Evolutionary conservation across 1,284 basidiomycete genomes (phyloP), one percentile per base, ranked within the genome.

Genomic region (Polyporus tsugae): DNA sequence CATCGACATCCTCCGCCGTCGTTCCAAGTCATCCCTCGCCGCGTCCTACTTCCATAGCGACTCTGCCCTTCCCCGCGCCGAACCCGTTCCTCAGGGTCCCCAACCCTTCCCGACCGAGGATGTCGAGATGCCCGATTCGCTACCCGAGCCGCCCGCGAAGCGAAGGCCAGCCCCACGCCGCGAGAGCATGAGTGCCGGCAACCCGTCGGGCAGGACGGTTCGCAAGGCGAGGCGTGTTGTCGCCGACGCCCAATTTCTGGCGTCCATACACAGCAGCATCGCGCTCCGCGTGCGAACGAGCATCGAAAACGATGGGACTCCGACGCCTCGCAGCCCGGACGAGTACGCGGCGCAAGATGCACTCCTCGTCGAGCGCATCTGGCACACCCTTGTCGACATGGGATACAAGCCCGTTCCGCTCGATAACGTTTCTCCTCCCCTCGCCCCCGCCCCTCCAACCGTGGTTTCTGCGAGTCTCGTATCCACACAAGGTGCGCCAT

Each of bases 241-340:
- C 1, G 78, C 77, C 19, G 83, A 85, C 61, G 72, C 82, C 22
- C 79, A 79, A 68, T 84, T 84, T 76, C 74, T 80, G 60, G 82
- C 80, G 1, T 76, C 82, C 7, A 73, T 85, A 55, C 82, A 83
- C 68, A 77, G 81, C 64, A 85, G 81, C 63, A 78, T 85, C 67
- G 65, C 75, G 19, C 68, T 73, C 25, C 70, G 73, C 41, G 72
- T 78, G 22, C 71, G 65, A 4, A 33, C 64, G 59, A 67, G 69
- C 15, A 52, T 63, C 19, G 19, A 49, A 38, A 41, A 49, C 46
- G 46, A 19, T 17, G 53, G 35, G 58, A 72, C 5, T 15, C n/a
- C 57, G 64, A 39, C 41, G 41, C n/a, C 61, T n/a, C 36, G 59
- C 25, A 25, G 41, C 29, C 22, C n/a, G 58, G 72, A 74, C 44